Percentiles rank a stretch among this genome's conserved stretches.
Conservation (phyloP, 2,329 filamentous ascomycete species). For the Xylariaceae sp. region DNA sequence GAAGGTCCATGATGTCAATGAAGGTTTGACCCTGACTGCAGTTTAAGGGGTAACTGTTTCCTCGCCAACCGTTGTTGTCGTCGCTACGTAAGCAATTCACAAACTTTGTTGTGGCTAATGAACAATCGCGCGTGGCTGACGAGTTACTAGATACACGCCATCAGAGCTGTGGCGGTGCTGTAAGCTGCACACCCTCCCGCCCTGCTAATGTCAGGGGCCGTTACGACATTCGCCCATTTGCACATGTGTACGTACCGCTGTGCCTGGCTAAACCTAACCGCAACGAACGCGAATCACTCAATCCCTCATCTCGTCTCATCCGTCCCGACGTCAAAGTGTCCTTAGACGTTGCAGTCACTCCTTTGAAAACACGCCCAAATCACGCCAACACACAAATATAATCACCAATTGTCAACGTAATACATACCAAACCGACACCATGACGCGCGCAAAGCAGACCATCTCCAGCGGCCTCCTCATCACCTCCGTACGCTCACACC, state of each 20-base stretch:
- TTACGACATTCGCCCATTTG: not conserved
- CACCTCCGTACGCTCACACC: conserved; percentile 63
- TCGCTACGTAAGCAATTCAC: too few relatives aligned
- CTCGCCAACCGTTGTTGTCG: too few relatives aligned
- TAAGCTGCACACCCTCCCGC: not conserved
- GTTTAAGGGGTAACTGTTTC: too few relatives aligned
- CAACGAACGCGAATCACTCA: not conserved
- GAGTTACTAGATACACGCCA: not conserved
- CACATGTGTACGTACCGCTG: not conserved
- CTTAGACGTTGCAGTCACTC: not conserved
- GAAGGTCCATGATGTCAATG: too few relatives aligned
- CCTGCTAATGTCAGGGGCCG: not conserved
- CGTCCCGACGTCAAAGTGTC: not conserved
- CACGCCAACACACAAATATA: not conserved
- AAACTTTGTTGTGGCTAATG: not conserved
- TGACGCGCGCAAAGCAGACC: conserved; percentile 93
- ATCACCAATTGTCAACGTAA: not conserved
- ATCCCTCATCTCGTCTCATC: not conserved
- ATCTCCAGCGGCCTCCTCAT: conserved; percentile 82
- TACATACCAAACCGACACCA: conserved; percentile 39
- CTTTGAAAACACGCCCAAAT: not conserved
- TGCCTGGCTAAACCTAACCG: not conserved
- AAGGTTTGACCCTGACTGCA: too few relatives aligned
- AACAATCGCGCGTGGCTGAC: not conserved
- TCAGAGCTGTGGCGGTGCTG: not conserved